Percentiles rank a stretch among this genome's conserved stretches.
These are phyloP conservation scores for Kluyveromyces siamensis DNA, from an alignment of 805 yeast genomes.

Conservation along the genomic window DNA sequence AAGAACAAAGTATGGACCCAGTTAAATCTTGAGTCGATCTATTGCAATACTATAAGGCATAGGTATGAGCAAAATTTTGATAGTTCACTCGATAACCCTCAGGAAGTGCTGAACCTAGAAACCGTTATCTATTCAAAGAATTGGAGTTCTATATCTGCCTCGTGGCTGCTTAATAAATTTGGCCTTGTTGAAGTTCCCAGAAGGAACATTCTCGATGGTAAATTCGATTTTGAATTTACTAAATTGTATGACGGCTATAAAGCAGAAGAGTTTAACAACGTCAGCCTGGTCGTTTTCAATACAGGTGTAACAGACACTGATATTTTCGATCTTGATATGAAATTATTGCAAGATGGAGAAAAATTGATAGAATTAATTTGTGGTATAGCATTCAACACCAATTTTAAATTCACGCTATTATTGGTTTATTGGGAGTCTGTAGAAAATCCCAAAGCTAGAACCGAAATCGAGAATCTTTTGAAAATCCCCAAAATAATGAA, in stretches of 20 bases:
- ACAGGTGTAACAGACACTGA: slow-evolving; percentile 29
- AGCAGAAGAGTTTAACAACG: slow-evolving; percentile 19
- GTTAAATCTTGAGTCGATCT: slow-evolving; percentile 30
- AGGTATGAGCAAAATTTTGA: neutral
- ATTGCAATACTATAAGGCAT: slow-evolving; percentile 15
- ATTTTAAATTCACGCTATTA: slow-evolving; percentile 26
- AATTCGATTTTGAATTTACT: slow-evolving; percentile 12
- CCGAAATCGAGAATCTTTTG: slow-evolving; percentile 11
- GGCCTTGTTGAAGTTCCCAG: slow-evolving; percentile 8
- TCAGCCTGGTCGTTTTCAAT: slow-evolving; percentile 31
- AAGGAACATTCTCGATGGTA: slow-evolving; percentile 1
- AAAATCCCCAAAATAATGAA: slow-evolving; percentile 24
- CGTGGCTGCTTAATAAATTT: slow-evolving; percentile 30
- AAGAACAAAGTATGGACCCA: slow-evolving; percentile 42
- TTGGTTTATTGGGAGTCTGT: slow-evolving; percentile 35
- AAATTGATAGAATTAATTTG: slow-evolving; percentile 28
- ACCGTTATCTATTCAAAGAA: slow-evolving; percentile 17
- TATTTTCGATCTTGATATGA: slow-evolving; percentile 29
- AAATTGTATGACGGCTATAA: slow-evolving; percentile 18
- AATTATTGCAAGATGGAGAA: slow-evolving; percentile 26
- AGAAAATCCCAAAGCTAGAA: slow-evolving; percentile 15
- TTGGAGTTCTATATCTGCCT: slow-evolving; percentile 25
- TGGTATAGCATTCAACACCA: slow-evolving; percentile 28
- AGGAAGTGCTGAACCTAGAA: slow-evolving; percentile 5
- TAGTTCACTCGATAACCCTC: neutral